These are phyloP conservation scores for Citrus maxima DNA, from an alignment of 345 rosid species.

Conservation along the genomic window DNA sequence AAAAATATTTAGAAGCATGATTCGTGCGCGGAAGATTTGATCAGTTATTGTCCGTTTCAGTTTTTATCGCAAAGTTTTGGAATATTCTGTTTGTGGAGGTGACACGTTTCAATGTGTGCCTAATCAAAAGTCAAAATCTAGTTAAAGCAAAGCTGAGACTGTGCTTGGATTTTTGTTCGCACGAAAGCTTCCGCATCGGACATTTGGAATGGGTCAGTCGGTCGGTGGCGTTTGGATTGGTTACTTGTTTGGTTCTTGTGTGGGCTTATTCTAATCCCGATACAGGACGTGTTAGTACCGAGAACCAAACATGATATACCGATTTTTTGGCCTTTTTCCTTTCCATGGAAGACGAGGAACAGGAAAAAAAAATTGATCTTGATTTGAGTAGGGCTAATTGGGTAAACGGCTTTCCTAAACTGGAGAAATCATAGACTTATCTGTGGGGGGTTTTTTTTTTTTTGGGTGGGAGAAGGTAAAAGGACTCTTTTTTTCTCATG, in stretches of 20 bases:
- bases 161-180: no score
- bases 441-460: no score
- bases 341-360: no score
- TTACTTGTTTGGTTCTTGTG: neutral
- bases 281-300: neutral
- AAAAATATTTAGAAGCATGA: neutral
- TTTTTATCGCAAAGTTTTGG: neutral
- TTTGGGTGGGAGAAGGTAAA: neutral
- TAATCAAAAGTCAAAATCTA: neutral
- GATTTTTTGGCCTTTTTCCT: neutral
- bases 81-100: constrained; percentile 3
- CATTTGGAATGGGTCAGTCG: neutral
- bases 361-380: neutral
- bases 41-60: neutral
- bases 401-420: neutral
- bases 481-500: neutral
- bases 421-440: no score
- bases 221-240: neutral
- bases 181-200: neutral
- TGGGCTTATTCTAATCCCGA: neutral
- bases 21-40: constrained; percentile 10
- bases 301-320: neutral
- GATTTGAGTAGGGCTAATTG: neutral
- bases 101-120: neutral
- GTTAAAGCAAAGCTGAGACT: neutral